A percentile compares a stretch with the other conserved stretches of the same genome.
phyloP scores from a whole-genome alignment of 345 rosid genomes.

The Microcos paniculata region DNA sequence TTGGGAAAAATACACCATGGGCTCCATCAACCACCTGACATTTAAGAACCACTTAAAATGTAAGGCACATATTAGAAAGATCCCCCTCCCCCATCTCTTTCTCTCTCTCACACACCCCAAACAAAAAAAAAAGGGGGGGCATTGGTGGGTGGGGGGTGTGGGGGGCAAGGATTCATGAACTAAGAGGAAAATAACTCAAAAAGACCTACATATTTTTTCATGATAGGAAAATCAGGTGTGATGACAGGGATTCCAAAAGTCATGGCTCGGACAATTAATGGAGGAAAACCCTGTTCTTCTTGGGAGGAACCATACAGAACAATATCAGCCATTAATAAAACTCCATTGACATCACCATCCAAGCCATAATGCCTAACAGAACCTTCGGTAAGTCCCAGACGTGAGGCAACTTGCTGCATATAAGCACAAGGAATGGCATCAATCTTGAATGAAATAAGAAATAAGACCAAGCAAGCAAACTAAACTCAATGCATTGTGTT shows the following conservation, averaged over 20 bases:
- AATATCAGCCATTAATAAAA: constrained; percentile 80
- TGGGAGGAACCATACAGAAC: constrained; percentile 91
- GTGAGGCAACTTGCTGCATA: constrained; percentile 74
- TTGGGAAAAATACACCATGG: constrained; percentile 65
- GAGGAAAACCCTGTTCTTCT: constrained; percentile 90
- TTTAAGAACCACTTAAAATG: background rate
- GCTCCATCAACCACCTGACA: constrained; percentile 70
- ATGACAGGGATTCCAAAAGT: constrained; percentile 74
- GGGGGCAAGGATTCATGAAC: no score
- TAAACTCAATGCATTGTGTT: constrained; percentile 2
- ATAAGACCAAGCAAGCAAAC: background rate
- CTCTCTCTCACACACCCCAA: background rate
- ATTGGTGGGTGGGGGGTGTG: no score
- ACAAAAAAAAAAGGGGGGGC: constrained; percentile 7
- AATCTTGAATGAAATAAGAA: constrained; percentile 1
- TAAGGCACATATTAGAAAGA: constrained; percentile 2
- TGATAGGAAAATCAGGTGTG: constrained; percentile 70
- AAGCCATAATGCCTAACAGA: constrained; percentile 75
- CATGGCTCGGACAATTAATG: constrained; percentile 85
- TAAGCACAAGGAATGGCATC: constrained; percentile 10
- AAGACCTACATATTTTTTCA: constrained; percentile 73
- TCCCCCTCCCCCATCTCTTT: background rate
- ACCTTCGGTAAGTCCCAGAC: constrained; percentile 67
- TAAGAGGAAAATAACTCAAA: constrained; percentile 3
- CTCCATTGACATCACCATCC: constrained; percentile 64